These are phyloP conservation scores for Grifola frondosa DNA, from an alignment of 1,284 basidiomycete species.

Conservation along the genomic window DNA sequence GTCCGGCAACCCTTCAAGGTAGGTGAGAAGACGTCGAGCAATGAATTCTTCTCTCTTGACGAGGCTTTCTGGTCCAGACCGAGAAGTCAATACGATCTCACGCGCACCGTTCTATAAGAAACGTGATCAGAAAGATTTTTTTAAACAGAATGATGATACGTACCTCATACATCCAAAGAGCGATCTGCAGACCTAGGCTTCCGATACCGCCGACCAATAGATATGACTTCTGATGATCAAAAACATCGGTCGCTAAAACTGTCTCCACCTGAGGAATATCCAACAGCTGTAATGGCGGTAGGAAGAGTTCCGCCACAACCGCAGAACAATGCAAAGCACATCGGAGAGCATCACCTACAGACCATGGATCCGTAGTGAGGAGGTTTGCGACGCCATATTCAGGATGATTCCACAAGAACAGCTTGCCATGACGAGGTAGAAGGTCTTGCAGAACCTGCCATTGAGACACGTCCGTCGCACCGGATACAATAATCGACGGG, in stretches of 20 bases:
- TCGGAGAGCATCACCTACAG: slow-evolving; percentile 8
- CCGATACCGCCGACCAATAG: slow-evolving; percentile 22
- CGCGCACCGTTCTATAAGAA: slow-evolving; percentile 37
- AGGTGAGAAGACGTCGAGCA: slow-evolving; percentile 28
- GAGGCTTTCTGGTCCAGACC: slow-evolving; percentile 30
- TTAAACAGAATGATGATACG: background rate
- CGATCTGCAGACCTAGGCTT: slow-evolving; percentile 32
- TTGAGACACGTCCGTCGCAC: slow-evolving; percentile 3
- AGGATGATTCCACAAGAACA: slow-evolving; percentile 12
- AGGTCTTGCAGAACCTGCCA: slow-evolving; percentile 3
- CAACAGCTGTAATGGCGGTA: background rate
- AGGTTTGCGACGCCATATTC: background rate
- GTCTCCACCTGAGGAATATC: background rate
- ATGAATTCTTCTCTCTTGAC: slow-evolving; percentile 21
- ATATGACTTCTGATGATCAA: slow-evolving; percentile 14
- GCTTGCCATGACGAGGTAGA: background rate
- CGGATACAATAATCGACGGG: slow-evolving; percentile 15
- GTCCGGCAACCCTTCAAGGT: slow-evolving; percentile 30
- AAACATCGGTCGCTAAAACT: background rate
- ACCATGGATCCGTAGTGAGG: slow-evolving; percentile 3
- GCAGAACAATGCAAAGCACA: background rate
- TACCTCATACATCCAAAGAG: slow-evolving; percentile 42
- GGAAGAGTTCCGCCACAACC: background rate
- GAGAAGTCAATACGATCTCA: slow-evolving; percentile 38
- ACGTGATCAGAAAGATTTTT: background rate